Evolutionary conservation across 495 filamentous ascomycete genomes (phyloP), one percentile per base, ranked within the genome.

Genomic region (Rhizodiscina lignyota): DNA sequence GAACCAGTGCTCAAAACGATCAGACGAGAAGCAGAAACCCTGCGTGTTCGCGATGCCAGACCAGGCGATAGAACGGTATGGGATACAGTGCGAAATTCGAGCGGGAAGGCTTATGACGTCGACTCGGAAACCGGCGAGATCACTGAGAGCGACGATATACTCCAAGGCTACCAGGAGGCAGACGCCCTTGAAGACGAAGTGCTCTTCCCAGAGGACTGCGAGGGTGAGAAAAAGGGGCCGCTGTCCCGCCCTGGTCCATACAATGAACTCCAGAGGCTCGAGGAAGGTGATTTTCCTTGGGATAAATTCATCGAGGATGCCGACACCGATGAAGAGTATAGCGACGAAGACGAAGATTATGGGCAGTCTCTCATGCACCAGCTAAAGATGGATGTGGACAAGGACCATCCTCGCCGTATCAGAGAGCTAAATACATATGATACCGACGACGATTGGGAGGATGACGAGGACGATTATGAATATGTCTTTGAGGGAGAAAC

Each of bases 1-100:
- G n/a, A n/a, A n/a, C n/a, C n/a, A n/a, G n/a, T n/a, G n/a, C n/a
- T n/a, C n/a, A n/a, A n/a, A n/a, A n/a, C n/a, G n/a, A n/a, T n/a
- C 35, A n/a, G n/a, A n/a, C n/a, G n/a, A n/a, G n/a, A n/a, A n/a
- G n/a, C n/a, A n/a, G n/a, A n/a, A n/a, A n/a, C n/a, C n/a, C n/a
- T n/a, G n/a, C n/a, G n/a, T n/a, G 45, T 71, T 6, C 67, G 64
- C 63, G 59, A 67, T 38, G 55, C 57, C 20, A 48, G 43, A n/a
- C 53, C 64, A 12, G 56, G 56, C 4, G 18, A 50, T 4, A 19
- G 39, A 24, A 62, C 49, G 22, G 35, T 63, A 19, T 64, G 53
- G 53, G 63, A 64, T 26, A 40, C 49, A 0, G 37, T 62, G 10
- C 36, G 47, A 12, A 27, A 51, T 33, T 44, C 44, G 11, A 19